phyloP scores from a whole-genome alignment of 352 stramenopile species.

The Ochromonadaceae sp. region DNA sequence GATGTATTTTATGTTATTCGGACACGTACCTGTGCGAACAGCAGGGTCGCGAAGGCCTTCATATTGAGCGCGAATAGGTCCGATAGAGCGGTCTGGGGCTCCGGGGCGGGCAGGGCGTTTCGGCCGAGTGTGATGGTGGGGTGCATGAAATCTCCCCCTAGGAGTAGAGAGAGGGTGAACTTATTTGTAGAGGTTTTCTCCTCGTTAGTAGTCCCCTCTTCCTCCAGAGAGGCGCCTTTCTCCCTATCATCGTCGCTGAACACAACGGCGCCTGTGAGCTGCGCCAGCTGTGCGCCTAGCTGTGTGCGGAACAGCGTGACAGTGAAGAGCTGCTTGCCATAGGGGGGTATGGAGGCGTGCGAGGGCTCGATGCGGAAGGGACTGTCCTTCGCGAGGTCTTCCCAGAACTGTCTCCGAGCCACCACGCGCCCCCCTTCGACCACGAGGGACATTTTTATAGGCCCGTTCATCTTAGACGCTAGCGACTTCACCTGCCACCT shows the following conservation, averaged over 20 bases:
- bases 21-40: background rate
- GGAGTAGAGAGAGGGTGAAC: background rate
- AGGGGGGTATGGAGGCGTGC: background rate
- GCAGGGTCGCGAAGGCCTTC: background rate
- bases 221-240: background rate
- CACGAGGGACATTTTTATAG: background rate
- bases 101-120: background rate
- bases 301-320: background rate
- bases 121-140: background rate
- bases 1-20: too few species aligned
- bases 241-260: background rate
- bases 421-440: background rate
- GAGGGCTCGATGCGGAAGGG: slow-evolving; percentile 1
- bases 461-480: background rate
- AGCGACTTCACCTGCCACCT: slow-evolving; percentile 2
- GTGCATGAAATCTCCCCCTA: background rate
- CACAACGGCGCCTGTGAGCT: background rate
- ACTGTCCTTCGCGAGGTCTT: background rate
- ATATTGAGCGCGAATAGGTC: background rate
- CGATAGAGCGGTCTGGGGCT: background rate
- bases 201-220: background rate
- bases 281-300: background rate
- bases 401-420: background rate
- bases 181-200: background rate
- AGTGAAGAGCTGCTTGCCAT: background rate